phyloP scores from a whole-genome alignment of 305 asterid genomes.

The Caryopteris hybrid region DNA sequence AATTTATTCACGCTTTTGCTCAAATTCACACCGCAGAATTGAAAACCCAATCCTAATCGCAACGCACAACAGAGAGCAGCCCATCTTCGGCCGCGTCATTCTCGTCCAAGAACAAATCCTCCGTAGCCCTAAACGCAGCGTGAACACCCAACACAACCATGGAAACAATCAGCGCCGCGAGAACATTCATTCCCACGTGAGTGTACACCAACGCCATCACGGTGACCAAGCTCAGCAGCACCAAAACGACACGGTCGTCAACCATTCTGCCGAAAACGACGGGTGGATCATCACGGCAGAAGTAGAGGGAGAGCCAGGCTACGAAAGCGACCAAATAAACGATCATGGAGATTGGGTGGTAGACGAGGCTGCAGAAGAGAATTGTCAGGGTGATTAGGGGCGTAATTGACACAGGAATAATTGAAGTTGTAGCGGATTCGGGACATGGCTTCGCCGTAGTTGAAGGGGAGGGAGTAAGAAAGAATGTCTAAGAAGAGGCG shows the following conservation, averaged over 20 bases:
- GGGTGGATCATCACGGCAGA: conserved; percentile 60
- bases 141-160: conserved; percentile 47
- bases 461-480: conserved; percentile 49
- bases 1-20: too few relatives aligned
- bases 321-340: conserved; percentile 47
- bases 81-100: conserved; percentile 74
- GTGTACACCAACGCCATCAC: conserved; percentile 64
- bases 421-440: conserved; percentile 65
- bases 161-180: conserved; percentile 55
- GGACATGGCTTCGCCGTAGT: conserved; percentile 58
- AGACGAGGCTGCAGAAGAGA: conserved; percentile 75
- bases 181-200: conserved; percentile 57
- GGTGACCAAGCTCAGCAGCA: conserved; percentile 48
- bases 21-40: neutral
- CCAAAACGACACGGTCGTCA: conserved; percentile 62
- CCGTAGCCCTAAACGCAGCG: conserved; percentile 58
- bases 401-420: conserved; percentile 81
- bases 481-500: conserved; percentile 46
- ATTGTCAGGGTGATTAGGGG: conserved; percentile 46
- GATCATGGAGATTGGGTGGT: conserved; percentile 78
- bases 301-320: conserved; percentile 59
- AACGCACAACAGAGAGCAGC: conserved; percentile 66
- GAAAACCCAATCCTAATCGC: neutral
- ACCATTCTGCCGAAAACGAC: conserved; percentile 33
- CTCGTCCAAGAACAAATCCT: conserved; percentile 80